A percentile compares a stretch with the other conserved stretches of the same genome.
phyloP scores from a whole-genome alignment of 352 stramenopile species.

The Phytopythium helicoides region DNA sequence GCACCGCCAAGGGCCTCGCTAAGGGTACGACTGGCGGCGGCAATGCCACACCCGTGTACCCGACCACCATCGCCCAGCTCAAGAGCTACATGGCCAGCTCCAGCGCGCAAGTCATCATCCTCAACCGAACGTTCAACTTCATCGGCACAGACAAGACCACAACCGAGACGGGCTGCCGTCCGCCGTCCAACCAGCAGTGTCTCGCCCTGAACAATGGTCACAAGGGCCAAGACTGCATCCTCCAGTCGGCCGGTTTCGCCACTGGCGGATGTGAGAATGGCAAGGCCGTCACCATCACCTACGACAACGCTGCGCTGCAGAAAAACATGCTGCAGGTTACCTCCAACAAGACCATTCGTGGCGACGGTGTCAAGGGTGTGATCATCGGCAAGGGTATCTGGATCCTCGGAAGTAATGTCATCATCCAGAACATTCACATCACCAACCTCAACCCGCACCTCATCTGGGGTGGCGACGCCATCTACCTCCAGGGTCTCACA shows the following conservation, averaged over 20 bases:
- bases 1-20: constrained; percentile 17
- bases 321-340: constrained; percentile 1
- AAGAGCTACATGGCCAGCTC: constrained; percentile 13
- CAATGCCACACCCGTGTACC: constrained; percentile 16
- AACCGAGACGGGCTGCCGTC: constrained; percentile 14
- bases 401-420: constrained; percentile 23
- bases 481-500: constrained; percentile 23
- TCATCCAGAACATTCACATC: constrained; percentile 34
- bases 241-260: constrained; percentile 29
- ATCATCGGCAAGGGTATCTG: constrained; percentile 35
- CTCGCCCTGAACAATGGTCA: constrained; percentile 23
- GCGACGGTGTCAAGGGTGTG: constrained; percentile 25
- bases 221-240: constrained; percentile 25
- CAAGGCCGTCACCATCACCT: constrained; percentile 29
- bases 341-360: constrained; percentile 31
- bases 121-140: constrained; percentile 22
- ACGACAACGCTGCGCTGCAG: constrained; percentile 22
- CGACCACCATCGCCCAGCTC: constrained; percentile 21
- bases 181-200: constrained; percentile 13
- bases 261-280: constrained; percentile 40
- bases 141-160: constrained; percentile 9
- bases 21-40: constrained; percentile 13
- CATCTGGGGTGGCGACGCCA: constrained; percentile 26
- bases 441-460: constrained; percentile 19
- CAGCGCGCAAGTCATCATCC: constrained; percentile 6